Conservation (phyloP, 352 stramenopile genomes). For the Phytophthora litchii region DNA sequence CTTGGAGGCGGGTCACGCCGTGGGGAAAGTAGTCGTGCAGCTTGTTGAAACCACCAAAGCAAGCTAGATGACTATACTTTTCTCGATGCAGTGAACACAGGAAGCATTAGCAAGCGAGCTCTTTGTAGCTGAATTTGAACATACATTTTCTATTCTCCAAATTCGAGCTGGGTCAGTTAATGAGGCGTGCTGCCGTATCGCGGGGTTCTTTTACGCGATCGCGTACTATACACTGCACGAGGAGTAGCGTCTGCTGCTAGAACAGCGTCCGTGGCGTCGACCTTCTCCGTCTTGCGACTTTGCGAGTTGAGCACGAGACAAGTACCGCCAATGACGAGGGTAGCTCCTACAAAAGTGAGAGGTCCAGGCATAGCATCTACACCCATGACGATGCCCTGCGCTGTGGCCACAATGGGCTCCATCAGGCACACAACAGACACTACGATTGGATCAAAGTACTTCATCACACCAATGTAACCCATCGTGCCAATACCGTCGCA, state of each 20-base stretch:
- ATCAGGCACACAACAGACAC: constrained; percentile 88
- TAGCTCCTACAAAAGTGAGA: constrained; percentile 73
- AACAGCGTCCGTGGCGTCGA: constrained; percentile 82
- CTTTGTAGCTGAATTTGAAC: constrained; percentile 8
- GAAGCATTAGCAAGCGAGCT: background rate
- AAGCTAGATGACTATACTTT: constrained; percentile 2
- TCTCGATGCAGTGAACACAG: background rate
- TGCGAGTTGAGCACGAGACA: constrained; percentile 79
- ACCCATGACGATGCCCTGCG: constrained; percentile 73
- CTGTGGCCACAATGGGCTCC: constrained; percentile 86
- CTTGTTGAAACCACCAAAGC: constrained; percentile 37
- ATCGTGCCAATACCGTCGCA: constrained; percentile 90
- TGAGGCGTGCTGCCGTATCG: constrained; percentile 54
- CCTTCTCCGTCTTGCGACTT: constrained; percentile 77
- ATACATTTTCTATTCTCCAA: constrained; percentile 22
- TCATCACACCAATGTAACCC: constrained; percentile 92
- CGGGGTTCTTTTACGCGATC: constrained; percentile 51
- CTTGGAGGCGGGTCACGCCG: constrained; percentile 61
- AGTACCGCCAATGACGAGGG: constrained; percentile 82
- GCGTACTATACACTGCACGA: constrained; percentile 65
- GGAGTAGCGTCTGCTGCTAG: constrained; percentile 61
- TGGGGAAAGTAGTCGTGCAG: constrained; percentile 74
- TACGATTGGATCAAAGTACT: constrained; percentile 93
- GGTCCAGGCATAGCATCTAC: constrained; percentile 76
- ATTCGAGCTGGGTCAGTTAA: constrained; percentile 6